Base-by-base conservation (phyloP, 768 basidiomycete genomes). In the Suillus decipiens region DNA sequence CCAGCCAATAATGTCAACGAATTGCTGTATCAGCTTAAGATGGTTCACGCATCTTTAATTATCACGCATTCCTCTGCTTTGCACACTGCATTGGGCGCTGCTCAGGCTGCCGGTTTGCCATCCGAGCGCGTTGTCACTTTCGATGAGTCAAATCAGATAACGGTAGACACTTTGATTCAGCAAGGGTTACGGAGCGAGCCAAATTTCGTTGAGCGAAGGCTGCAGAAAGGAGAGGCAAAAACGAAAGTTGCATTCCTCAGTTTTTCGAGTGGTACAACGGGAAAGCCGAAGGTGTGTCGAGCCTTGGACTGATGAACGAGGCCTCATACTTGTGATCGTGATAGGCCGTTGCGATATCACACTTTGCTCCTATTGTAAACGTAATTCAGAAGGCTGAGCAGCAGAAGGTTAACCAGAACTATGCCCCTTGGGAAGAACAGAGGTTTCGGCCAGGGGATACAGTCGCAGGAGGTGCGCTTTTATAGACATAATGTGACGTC, bases 181-280 rank as follows among this genome's bases (percentile, higher is more conserved):
- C 81, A 60, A 63, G 73, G 81, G 10, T 68, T 70, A 69, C 68
- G 62, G 66, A 70, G 63, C 67, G 73, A 48, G 64, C 76, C 65
- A 68, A 71, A 66, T 61, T 89, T 84, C 67, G 69, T 72, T 33
- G 84, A 88, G 60, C 74, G 77, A 22, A 75, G 69, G 36, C 77
- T 90, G 47, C 67, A 69, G 31, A 78, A 80, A 14, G 89, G 88
- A 11, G 89, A 89, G 72, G 85, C 80, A 31, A 86, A 80, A 69
- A 83, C 77, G 14, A 82, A 84, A 50, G 63, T 91, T 15, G 89
- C 90, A 6, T 86, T 90, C 67, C 75, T 91, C 60, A 84, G 82
- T 59, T 89, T 92, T 67, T 91, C 89, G 1, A 90, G 89, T 65
- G 89, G 89, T 9, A 92, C 89, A 28, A 92, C 90, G 17, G 89